These are phyloP conservation scores for Abortiporus biennis DNA, from an alignment of 1,284 basidiomycete genomes.

Conservation along the genomic window DNA sequence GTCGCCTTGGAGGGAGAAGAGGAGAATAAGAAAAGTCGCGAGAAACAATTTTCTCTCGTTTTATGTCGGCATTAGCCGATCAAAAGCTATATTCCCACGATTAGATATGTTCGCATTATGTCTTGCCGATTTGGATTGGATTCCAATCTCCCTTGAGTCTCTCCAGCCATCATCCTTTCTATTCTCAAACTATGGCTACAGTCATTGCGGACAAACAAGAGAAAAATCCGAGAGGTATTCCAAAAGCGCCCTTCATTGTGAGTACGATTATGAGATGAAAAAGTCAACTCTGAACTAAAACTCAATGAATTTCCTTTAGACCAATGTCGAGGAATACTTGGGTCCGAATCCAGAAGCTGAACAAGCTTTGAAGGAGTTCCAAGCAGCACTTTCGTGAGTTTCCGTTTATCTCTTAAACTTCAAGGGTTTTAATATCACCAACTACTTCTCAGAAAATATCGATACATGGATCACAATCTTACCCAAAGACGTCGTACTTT, in stretches of 20 bases:
- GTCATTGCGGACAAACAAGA: slow-evolving; percentile 27
- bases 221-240: slow-evolving; percentile 89
- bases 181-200: no score
- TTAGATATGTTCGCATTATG: no score
- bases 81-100: no score
- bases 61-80: no score
- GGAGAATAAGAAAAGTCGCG: not conserved
- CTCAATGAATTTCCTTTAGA: slow-evolving; percentile 31
- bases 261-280: no score
- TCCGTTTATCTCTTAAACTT: slow-evolving; percentile 4
- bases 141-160: no score
- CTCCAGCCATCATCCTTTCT: no score
- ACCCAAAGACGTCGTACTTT: slow-evolving; percentile 75
- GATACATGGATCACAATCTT: slow-evolving; percentile 93
- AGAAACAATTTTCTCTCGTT: no score
- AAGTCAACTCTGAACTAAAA: not conserved
- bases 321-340: slow-evolving; percentile 84
- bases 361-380: slow-evolving; percentile 75
- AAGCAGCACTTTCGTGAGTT: slow-evolving; percentile 90
- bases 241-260: slow-evolving; percentile 93
- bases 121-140: no score
- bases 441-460: slow-evolving; percentile 77
- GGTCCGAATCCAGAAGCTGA: slow-evolving; percentile 80
- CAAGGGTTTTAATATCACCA: slow-evolving; percentile 14
- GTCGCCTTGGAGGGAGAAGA: no score